Base-by-base conservation (phyloP, 2,329 filamentous ascomycete genomes). In the Lasiodiplodia hormozganensis region DNA sequence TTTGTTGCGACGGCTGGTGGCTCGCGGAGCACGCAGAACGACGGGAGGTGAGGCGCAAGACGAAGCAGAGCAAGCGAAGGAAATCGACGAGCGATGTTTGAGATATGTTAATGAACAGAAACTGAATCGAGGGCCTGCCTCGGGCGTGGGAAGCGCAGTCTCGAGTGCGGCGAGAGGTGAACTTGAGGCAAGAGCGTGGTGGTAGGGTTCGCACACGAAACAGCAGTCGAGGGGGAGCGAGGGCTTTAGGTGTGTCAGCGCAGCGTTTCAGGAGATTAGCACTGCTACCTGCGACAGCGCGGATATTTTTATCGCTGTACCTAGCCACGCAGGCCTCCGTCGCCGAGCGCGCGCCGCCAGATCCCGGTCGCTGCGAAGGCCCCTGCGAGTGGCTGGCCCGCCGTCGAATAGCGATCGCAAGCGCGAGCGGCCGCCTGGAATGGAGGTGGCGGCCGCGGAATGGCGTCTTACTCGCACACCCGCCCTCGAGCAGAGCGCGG, bases 261-360 rank as follows among this genome's bases (percentile, higher is more conserved):
- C 66, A 25, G 66, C 57, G 66, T 68, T 68, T 68, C 66, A 68
- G 66, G 66, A 68, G 66, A 68, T 68, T 68, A 68, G 66, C 65
- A 64, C 60, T 14, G 60, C 60, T 64, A 38, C 43, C 60, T 64
- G 60, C 47, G 60, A 64, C 60, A 64, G 60, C 43, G 40, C 60
- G 60, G 60, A 52, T 64, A 64, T 64, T 64, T 64, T 64, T 64
- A 64, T 64, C 60, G 60, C 31, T 64, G 60, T 64, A 64, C 60
- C 60, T 64, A 64, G 60, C 60, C 60, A 64, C 60, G 60, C 60
- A 64, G 60, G 60, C 60, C 60, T 51, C 60, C 60, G 60, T 64
- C 60, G 60, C 60, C 60, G 60, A 64, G 60, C 60, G 47, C 38
- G 62, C 52, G 62, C 62, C 62, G 52, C 49, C 62, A 56, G 51